Evolutionary conservation across 306 rosid genomes (phyloP).

Genomic region (Lagenaria siceraria): DNA sequence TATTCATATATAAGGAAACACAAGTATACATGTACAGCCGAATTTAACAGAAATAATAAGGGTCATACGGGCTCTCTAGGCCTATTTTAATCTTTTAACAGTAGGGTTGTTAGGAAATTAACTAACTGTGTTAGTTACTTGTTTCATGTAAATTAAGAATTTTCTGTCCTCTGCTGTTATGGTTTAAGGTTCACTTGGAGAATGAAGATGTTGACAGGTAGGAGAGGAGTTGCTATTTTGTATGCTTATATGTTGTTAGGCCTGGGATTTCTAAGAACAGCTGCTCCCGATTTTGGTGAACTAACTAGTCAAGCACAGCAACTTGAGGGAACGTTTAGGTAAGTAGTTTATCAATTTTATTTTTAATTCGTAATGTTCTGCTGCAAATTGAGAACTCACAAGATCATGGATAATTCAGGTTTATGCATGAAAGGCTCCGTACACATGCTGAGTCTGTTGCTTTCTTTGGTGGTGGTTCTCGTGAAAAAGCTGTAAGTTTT

Average conservation of each 20-base stretch:
- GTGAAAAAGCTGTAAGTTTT: conserved; percentile 86
- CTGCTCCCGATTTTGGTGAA: conserved; percentile 96
- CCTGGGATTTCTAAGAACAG: conserved; percentile 74
- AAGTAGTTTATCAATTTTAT: not conserved
- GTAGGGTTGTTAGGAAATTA: not conserved
- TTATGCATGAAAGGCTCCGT: conserved; percentile 96
- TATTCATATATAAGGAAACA: no score
- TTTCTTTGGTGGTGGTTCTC: conserved; percentile 98
- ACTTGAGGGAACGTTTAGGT: conserved; percentile 96
- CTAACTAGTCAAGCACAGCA: conserved; percentile 82
- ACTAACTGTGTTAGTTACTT: not conserved
- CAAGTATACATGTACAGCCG: no score
- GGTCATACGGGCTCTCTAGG: not conserved
- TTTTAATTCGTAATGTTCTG: conserved; percentile 10
- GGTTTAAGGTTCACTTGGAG: conserved; percentile 97
- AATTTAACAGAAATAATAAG: not conserved
- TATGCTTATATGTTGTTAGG: conserved; percentile 95
- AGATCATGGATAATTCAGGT: conserved; percentile 41
- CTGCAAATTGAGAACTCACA: conserved; percentile 10
- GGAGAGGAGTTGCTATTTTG: conserved; percentile 83
- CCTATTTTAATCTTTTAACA: not conserved
- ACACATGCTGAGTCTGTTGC: conserved; percentile 98
- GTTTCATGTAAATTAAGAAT: not conserved
- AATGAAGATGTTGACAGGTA: conserved; percentile 95
- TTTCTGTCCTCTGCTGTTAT: not conserved